Evolutionary conservation across 2,329 filamentous ascomycete genomes (phyloP).

Genomic region (Aspergillus texensis): DNA sequence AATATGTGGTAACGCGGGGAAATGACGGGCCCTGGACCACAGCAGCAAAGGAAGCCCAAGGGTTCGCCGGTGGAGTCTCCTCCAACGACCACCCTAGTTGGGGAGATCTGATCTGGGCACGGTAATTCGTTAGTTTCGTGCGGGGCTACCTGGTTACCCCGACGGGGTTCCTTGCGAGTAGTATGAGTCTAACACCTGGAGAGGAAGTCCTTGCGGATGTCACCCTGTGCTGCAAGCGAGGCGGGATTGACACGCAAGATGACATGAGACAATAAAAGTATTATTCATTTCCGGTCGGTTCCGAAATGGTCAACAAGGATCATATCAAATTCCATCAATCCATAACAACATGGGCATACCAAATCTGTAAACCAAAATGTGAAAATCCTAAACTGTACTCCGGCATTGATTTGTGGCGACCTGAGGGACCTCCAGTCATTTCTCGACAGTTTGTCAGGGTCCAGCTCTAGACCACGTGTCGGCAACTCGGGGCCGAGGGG

Average conservation of each 20-base stretch:
- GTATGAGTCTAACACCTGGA: background rate
- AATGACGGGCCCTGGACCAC: constrained; percentile 23
- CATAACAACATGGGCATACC: background rate
- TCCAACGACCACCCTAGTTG: constrained; percentile 31
- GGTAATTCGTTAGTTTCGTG: background rate
- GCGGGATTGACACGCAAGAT: background rate
- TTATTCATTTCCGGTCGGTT: background rate
- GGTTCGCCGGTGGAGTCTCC: constrained; percentile 17
- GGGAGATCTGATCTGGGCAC: constrained; percentile 33
- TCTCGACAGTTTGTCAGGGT: background rate
- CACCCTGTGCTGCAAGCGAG: background rate
- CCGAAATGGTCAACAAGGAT: background rate
- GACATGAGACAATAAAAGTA: background rate
- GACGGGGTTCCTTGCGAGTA: background rate
- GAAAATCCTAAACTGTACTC: no score
- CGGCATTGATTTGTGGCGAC: no score
- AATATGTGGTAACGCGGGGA: constrained; percentile 29
- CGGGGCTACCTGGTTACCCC: background rate
- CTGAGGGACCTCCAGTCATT: no score
- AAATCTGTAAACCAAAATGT: background rate
- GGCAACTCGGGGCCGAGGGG: background rate
- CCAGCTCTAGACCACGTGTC: background rate
- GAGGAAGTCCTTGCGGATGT: background rate
- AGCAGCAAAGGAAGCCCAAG: constrained; percentile 17
- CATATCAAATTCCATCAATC: background rate